Evolutionary conservation across 306 rosid genomes (phyloP), one percentile per base, ranked within the genome.

Genomic region (Gastrolobium villosum): DNA sequence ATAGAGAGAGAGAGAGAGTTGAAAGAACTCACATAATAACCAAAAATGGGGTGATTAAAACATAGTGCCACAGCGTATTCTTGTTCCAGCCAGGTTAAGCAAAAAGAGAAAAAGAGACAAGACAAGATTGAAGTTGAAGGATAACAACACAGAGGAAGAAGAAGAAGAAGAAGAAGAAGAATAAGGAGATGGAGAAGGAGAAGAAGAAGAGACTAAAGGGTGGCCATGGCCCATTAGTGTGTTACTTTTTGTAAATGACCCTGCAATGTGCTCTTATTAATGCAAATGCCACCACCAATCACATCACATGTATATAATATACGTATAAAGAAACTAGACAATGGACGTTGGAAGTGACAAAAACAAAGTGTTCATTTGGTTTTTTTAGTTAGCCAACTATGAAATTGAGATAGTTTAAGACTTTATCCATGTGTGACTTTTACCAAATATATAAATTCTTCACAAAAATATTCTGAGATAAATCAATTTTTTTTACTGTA

Each of bases 181-280:
- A 31, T 59, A 15, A 50, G 15, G 35, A 63, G 50, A 31, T 75
- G 76, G 11, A 46, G 69, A 41, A 55, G 82, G 54, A 68, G 63
- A 78, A 85, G 89, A 54, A 83, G 88, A 90, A 91, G 93, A 89
- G 86, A 84, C 86, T 86, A 80, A 82, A 73, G 76, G 39, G 74
- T 61, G 70, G 50, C n/a, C n/a, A n/a, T n/a, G n/a, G n/a, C n/a
- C 77, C 65, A 81, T 63, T 70, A 37, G 86, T 65, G n/a, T n/a
- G 73, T 77, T 69, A 84, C 93, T 90, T 92, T 90, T 6, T 65
- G 72, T 85, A 90, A 37, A 8, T 39, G 15, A 1, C 74, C 88
- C 62, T 76, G 0, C 2, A 2, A 2, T 15, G 67, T 32, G 5
- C 49, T 1, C 2, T 2, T 15, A 87, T 76, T 79, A 77, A 68